Percentiles rank a stretch among this genome's conserved stretches.
These are phyloP conservation scores for Rhodamnia argentea DNA, from an alignment of 345 rosid genomes.

Conservation along the genomic window DNA sequence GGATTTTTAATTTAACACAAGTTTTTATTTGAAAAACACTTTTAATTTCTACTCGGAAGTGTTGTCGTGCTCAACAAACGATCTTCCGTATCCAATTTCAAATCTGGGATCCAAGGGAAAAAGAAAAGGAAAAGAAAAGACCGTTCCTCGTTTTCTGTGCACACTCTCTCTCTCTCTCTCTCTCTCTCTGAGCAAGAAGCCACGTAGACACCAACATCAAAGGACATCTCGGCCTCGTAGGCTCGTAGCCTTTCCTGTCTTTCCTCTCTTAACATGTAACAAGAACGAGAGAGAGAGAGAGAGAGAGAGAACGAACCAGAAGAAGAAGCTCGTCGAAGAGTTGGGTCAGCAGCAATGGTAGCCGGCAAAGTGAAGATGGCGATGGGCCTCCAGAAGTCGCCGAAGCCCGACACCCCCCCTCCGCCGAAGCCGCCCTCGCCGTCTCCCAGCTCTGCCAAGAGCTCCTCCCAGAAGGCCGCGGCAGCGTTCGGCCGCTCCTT, in stretches of 20 bases:
- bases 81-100: background rate
- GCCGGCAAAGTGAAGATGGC: conserved; percentile 79
- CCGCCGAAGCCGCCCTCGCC: conserved; percentile 29
- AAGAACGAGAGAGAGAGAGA: too few species aligned
- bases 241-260: background rate
- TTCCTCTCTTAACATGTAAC: background rate
- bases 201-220: background rate
- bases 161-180: background rate
- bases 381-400: conserved; percentile 81
- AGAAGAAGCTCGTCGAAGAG: background rate
- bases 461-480: conserved; percentile 10
- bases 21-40: too few species aligned
- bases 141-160: conserved; percentile 58
- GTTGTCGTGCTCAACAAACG: too few species aligned
- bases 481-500: conserved; percentile 59
- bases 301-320: background rate
- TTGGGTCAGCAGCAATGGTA: conserved; percentile 35
- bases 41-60: too few species aligned
- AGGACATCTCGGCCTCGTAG: background rate
- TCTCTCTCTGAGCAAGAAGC: background rate
- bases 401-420: conserved; percentile 18
- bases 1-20: too few species aligned
- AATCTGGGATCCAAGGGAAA: background rate
- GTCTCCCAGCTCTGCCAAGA: conserved; percentile 13
- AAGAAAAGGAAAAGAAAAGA: conserved; percentile 22